Percentiles rank a stretch among this genome's conserved stretches.
These are phyloP conservation scores for Fibroporia radiculosa DNA, from an alignment of 768 basidiomycete genomes.

Conservation along the genomic window DNA sequence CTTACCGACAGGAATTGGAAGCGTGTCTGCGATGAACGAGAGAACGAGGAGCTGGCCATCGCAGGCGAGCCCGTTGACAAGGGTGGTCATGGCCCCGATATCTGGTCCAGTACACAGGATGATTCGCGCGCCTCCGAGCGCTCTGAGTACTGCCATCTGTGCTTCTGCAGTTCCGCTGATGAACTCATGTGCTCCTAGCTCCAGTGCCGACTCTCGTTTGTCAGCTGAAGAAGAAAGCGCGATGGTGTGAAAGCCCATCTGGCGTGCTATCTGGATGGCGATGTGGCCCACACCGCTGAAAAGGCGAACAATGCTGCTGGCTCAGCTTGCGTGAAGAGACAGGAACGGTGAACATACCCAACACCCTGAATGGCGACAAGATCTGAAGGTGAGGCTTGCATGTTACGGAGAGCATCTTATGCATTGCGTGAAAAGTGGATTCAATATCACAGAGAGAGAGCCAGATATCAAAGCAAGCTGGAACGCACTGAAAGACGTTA, in stretches of 20 bases:
- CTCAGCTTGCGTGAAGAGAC: neutral
- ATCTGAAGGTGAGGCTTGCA: conserved; percentile 25
- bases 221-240: conserved; percentile 24
- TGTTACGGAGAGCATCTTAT: conserved; percentile 23
- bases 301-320: neutral
- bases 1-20: conserved; percentile 12
- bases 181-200: conserved; percentile 31
- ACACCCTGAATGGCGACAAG: conserved; percentile 32
- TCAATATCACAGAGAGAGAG: conserved; percentile 39
- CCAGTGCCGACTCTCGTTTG: conserved; percentile 26
- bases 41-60: conserved; percentile 18
- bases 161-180: conserved; percentile 24
- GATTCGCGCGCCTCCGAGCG: conserved; percentile 30
- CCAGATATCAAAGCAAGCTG: conserved; percentile 40
- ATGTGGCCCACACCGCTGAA: conserved; percentile 26
- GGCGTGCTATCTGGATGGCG: conserved; percentile 24
- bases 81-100: conserved; percentile 9
- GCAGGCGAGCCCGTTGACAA: conserved; percentile 14
- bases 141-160: conserved; percentile 21
- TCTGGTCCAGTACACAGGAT: conserved; percentile 26
- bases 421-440: too few relatives aligned
- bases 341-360: conserved; percentile 11
- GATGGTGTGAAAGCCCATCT: conserved; percentile 28
- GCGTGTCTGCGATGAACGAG: conserved; percentile 1
- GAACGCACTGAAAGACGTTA: conserved; percentile 42